Evolutionary conservation across 1,284 basidiomycete genomes (phyloP), one percentile per base, ranked within the genome.

Genomic region (Ustilago hordei): DNA sequence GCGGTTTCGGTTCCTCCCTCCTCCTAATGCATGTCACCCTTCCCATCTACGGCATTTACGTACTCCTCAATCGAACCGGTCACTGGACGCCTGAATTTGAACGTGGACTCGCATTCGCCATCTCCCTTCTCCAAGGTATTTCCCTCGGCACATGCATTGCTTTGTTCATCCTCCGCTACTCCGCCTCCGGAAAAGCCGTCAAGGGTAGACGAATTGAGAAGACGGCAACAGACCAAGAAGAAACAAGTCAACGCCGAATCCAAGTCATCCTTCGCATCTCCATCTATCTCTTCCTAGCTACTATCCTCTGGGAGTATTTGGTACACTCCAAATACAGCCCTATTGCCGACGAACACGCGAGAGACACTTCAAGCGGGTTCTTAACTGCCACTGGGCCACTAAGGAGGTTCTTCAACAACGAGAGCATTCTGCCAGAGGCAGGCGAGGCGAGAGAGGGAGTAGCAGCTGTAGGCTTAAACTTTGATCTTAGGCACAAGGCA

Each of bases 221-320:
- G 32, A 70, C 60, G 3, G 75, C 75, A 23, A 69, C 64, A 15
- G 55, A 66, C 13, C 41, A 62, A 2, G 66, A 77, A 45, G 70
- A 55, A 4, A 43, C 19, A 9, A 69, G 54, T 28, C 75, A 77
- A 53, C 52, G 64, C 34, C 69, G 75, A 8, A 59, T 73, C 64
- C 60, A 73, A 45, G 66, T 77, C 11, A 54, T 60, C 4, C 75
- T 77, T 5, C 69, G 75, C 32, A 4, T 55, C 8, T 52, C 61
- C 2, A 28, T 64, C 23, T 77, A 77, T 53, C 17, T 73, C 41
- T 73, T 77, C 39, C 9, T 55, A 0, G 75, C 17, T 1, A 59
- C 66, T n/a, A 69, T 77, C 19, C 28, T 69, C 17, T 77, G 75
- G 69, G 75, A 77, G 39, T 77, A 77, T 45, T 67, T 77, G 8